Conservation (phyloP, 225 moss, liverwort and hornwort species). For the Pleurozium schreberi region DNA sequence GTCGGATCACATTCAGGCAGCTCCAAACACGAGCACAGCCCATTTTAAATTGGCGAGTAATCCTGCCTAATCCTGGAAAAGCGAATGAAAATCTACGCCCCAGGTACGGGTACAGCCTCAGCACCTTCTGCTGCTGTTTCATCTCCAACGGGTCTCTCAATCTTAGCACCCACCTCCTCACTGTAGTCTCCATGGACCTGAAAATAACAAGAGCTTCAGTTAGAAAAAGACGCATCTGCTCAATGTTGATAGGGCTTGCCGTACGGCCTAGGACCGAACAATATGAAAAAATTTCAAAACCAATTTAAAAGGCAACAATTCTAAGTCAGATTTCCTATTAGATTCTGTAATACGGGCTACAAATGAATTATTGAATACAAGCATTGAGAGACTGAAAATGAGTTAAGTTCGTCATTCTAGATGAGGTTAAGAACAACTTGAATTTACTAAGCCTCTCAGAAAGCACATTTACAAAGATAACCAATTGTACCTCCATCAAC, state of each 20-base stretch:
- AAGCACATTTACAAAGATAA: not conserved
- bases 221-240: not conserved
- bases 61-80: not conserved
- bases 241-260: not conserved
- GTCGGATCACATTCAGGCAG: not conserved
- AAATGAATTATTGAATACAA: not conserved
- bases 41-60: not conserved
- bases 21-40: not conserved
- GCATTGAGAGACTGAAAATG: not conserved
- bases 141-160: conserved; percentile 30
- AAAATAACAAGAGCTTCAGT: not conserved
- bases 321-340: not conserved
- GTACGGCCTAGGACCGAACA: not conserved
- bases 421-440: not conserved
- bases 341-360: not conserved
- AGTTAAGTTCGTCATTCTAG: not conserved
- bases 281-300: not conserved
- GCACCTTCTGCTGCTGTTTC: conserved; percentile 7
- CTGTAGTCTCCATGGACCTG: conserved; percentile 36
- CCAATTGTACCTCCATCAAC: conserved; percentile 23
- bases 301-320: not conserved
- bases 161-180: conserved; percentile 34
- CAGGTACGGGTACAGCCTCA: conserved; percentile 15
- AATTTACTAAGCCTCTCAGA: not conserved
- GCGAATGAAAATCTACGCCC: conserved; percentile 2